Conservation (phyloP, 148 eudicot species). For the Heliamphora exappendiculata region DNA sequence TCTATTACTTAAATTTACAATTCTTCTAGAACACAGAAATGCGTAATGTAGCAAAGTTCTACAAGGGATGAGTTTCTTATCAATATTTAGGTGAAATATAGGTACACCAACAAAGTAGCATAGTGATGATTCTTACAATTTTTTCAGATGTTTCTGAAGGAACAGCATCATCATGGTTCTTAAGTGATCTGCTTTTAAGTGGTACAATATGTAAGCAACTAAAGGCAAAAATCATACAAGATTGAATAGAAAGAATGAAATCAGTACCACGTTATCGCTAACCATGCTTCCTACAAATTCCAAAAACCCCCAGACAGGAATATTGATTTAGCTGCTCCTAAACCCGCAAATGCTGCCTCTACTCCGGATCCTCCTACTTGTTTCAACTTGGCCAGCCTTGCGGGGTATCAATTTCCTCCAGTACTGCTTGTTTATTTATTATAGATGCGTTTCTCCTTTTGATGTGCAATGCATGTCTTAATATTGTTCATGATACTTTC, state of each 20-base stretch:
- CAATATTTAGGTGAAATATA: neutral
- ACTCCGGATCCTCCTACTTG: too few relatives aligned
- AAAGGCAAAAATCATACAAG: neutral
- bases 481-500: neutral
- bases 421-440: too few relatives aligned
- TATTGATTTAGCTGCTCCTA: too few relatives aligned
- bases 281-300: too few relatives aligned
- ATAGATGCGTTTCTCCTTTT: neutral
- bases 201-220: neutral
- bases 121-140: neutral
- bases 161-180: conserved; percentile 3
- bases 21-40: neutral
- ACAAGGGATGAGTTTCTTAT: neutral
- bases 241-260: too few relatives aligned
- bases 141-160: neutral
- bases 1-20: neutral
- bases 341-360: too few relatives aligned
- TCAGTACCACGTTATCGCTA: too few relatives aligned
- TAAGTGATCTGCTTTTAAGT: conserved; percentile 2
- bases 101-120: neutral
- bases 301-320: too few relatives aligned
- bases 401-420: too few relatives aligned
- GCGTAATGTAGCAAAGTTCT: neutral
- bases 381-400: too few relatives aligned
- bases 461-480: neutral